A percentile compares a stretch with the other conserved stretches of the same genome.
Conservation (phyloP, 176 grass and related monocot genomes). For the Ensete ventricosum region DNA sequence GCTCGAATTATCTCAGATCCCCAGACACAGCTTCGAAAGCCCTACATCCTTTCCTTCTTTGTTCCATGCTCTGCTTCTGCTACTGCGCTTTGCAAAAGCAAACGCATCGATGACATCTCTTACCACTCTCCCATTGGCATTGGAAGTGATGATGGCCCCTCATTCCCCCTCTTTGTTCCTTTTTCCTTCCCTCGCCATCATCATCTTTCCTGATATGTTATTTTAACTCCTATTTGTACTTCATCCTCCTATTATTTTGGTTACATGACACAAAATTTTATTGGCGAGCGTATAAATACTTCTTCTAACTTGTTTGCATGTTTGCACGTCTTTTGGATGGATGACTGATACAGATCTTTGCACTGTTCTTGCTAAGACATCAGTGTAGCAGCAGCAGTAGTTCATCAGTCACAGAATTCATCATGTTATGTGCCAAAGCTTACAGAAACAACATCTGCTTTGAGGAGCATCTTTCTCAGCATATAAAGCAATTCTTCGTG, state of each 20-base stretch:
- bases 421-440: too few relatives aligned
- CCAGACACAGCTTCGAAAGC: not conserved
- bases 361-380: too few relatives aligned
- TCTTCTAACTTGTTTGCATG: not conserved
- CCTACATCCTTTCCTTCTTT: too few relatives aligned
- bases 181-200: not conserved
- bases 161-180: not conserved
- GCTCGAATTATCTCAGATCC: not conserved
- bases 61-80: too few relatives aligned
- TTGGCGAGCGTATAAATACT: not conserved
- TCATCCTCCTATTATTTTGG: not conserved
- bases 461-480: not conserved
- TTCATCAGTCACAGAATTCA: too few relatives aligned
- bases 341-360: not conserved
- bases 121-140: constrained; percentile 9
- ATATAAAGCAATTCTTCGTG: not conserved
- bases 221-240: constrained; percentile 19
- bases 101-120: constrained; percentile 8
- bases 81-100: too few relatives aligned
- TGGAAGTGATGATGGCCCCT: constrained; percentile 15
- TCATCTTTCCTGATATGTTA: constrained; percentile 12
- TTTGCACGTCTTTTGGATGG: not conserved
- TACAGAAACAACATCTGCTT: too few relatives aligned
- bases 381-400: too few relatives aligned
- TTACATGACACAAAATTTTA: not conserved